Conservation (phyloP, 768 basidiomycete genomes). For the Termitomyces sp. region DNA sequence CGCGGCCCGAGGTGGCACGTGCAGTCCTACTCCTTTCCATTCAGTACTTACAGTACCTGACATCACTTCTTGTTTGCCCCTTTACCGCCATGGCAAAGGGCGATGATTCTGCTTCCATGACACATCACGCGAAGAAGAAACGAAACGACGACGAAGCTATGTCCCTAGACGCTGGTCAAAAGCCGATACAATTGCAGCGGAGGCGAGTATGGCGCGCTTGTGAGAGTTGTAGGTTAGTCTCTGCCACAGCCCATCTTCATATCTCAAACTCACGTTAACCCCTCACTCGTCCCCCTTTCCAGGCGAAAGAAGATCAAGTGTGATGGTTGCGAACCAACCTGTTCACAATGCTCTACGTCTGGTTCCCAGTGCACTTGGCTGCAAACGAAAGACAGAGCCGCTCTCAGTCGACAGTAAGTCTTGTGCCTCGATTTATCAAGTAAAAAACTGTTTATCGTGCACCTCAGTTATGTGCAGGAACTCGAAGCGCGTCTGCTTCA, state of each 20-base stretch:
- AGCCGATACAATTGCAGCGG: slow-evolving; percentile 75
- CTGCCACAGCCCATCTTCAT: slow-evolving; percentile 16
- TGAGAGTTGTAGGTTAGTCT: slow-evolving; percentile 76
- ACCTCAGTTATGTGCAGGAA: slow-evolving; percentile 79
- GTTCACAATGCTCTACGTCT: slow-evolving; percentile 73
- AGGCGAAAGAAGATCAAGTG: slow-evolving; percentile 94
- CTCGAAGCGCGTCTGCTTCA: slow-evolving; percentile 83
- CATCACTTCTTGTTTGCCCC: slow-evolving; percentile 11
- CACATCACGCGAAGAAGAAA: slow-evolving; percentile 73
- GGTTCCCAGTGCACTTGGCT: slow-evolving; percentile 83
- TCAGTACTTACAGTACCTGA: slow-evolving; percentile 7
- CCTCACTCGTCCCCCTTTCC: slow-evolving; percentile 14
- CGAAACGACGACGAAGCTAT: slow-evolving; percentile 56
- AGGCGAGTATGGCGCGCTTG: slow-evolving; percentile 85
- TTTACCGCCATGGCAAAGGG: slow-evolving; percentile 38
- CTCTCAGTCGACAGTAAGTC: slow-evolving; percentile 82
- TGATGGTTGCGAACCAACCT: slow-evolving; percentile 83
- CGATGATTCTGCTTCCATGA: slow-evolving; percentile 42
- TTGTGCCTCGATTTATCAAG: not conserved
- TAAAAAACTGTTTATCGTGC: slow-evolving; percentile 1
- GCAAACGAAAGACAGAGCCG: slow-evolving; percentile 88
- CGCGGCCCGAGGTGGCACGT: slow-evolving; percentile 17
- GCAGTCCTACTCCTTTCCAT: slow-evolving; percentile 7
- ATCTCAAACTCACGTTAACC: slow-evolving; percentile 5
- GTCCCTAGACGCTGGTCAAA: slow-evolving; percentile 51